Evolutionary conservation across 768 basidiomycete genomes (phyloP).

Genomic region (Boletus rubroflammeus): DNA sequence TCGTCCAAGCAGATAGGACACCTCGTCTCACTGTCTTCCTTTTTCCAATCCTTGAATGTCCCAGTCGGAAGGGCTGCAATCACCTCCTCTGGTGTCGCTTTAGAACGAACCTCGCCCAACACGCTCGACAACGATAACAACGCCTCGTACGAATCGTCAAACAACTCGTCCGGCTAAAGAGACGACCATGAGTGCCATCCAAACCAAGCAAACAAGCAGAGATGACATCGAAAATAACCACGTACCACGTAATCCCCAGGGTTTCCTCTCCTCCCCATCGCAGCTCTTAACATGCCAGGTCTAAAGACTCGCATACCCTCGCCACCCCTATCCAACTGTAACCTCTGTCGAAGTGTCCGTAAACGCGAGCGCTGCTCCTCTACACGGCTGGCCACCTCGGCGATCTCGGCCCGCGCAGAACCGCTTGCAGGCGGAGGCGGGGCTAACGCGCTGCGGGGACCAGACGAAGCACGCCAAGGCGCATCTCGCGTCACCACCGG

Average conservation of each 20-base stretch:
- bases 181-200: constrained; percentile 4
- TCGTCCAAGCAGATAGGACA: constrained; percentile 87
- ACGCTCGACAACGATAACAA: constrained; percentile 54
- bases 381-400: constrained; percentile 7
- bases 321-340: constrained; percentile 26
- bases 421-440: neutral
- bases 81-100: constrained; percentile 58
- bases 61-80: constrained; percentile 58
- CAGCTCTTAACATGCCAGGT: constrained; percentile 23
- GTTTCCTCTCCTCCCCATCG: constrained; percentile 24
- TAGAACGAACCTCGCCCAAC: constrained; percentile 68
- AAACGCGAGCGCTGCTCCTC: constrained; percentile 25
- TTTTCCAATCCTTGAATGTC: constrained; percentile 66
- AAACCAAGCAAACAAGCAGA: neutral
- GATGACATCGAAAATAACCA: constrained; percentile 1
- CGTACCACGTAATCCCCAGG: constrained; percentile 53
- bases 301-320: constrained; percentile 22
- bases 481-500: constrained; percentile 8
- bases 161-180: constrained; percentile 66
- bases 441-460: constrained; percentile 8
- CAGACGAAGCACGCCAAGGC: constrained; percentile 25
- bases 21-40: constrained; percentile 60
- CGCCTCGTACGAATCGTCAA: constrained; percentile 72
- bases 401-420: constrained; percentile 1
- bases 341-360: constrained; percentile 25